Percentiles rank a stretch among this genome's conserved stretches.
Conservation (phyloP, 805 yeast species). For the Cyberlindnera xylosilytica region DNA sequence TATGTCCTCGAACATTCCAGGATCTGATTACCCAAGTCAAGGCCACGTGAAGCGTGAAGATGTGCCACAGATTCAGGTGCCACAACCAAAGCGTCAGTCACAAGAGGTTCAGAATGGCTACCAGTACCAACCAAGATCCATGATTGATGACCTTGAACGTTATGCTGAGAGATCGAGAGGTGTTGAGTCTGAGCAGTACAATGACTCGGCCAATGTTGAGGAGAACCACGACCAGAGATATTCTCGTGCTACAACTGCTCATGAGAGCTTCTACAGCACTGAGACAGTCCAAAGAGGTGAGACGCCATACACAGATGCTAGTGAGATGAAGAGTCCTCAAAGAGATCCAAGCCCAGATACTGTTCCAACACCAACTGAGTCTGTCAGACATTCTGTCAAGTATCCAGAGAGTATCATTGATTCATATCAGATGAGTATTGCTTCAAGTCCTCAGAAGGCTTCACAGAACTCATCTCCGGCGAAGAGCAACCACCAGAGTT, state of each 20-base stretch:
- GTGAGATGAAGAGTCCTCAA: conserved; percentile 11
- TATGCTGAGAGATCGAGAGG: too few relatives aligned
- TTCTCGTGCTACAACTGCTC: conserved; percentile 9
- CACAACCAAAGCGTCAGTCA: conserved; percentile 11
- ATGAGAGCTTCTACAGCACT: conserved; percentile 12
- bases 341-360: neutral
- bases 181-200: neutral
- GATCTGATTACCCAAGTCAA: conserved; percentile 6
- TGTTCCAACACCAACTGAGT: neutral
- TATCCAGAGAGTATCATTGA: conserved; percentile 28
- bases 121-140: neutral
- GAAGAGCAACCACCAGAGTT: conserved; percentile 2
- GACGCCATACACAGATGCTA: conserved; percentile 14
- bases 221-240: conserved; percentile 3
- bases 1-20: conserved; percentile 5
- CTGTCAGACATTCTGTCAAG: conserved; percentile 10
- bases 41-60: conserved; percentile 1
- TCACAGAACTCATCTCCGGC: conserved; percentile 5
- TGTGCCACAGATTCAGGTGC: conserved; percentile 10
- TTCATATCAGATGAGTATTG: conserved; percentile 17
- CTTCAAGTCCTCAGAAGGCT: conserved; percentile 9
- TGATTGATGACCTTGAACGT: conserved; percentile 14
- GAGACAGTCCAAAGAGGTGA: conserved; percentile 11
- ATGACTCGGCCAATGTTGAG: neutral
- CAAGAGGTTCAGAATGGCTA: conserved; percentile 3